Evolutionary conservation across 495 filamentous ascomycete genomes (phyloP).

Genomic region (Melanomma pulvis-pyrius): DNA sequence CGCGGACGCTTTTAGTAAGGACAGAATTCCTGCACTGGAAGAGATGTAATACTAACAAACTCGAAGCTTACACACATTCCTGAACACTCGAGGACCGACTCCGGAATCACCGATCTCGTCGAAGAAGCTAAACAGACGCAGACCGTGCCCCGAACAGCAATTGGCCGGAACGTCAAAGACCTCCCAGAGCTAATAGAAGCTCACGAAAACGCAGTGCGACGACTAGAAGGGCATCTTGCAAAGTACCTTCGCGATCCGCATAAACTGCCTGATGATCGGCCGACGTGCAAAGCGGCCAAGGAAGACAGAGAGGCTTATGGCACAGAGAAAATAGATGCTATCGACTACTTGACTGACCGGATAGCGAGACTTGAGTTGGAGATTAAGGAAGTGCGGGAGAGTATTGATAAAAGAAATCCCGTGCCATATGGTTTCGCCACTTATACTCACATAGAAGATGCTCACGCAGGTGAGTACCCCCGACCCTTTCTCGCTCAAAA

Average conservation of each 20-base stretch:
- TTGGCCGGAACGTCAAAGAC: constrained; percentile 87
- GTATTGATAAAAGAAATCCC: constrained; percentile 79
- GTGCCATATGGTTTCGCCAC: constrained; percentile 92
- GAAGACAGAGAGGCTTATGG: constrained; percentile 9
- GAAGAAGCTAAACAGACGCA: constrained; percentile 14
- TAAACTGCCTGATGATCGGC: constrained; percentile 72
- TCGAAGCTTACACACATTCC: constrained; percentile 57
- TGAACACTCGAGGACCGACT: constrained; percentile 2
- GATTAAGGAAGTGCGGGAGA: constrained; percentile 77
- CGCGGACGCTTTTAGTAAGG: constrained; percentile 22
- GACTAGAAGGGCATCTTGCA: constrained; percentile 80
- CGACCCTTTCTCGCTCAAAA: no score
- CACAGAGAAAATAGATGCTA: constrained; percentile 79
- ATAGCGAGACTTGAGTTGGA: constrained; percentile 80
- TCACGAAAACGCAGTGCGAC: constrained; percentile 75
- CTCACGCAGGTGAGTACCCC: no score
- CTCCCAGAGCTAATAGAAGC: constrained; percentile 79
- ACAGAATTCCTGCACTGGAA: neutral
- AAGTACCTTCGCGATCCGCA: constrained; percentile 86
- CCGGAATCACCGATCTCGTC: constrained; percentile 18
- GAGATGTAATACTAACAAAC: constrained; percentile 3
- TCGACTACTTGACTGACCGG: constrained; percentile 84
- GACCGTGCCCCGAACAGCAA: constrained; percentile 65
- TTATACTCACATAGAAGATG: constrained; percentile 80
- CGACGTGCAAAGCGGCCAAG: constrained; percentile 64